These are phyloP conservation scores for Pseudohyphozyma bogoriensis DNA, from an alignment of 768 basidiomycete species.

Conservation along the genomic window DNA sequence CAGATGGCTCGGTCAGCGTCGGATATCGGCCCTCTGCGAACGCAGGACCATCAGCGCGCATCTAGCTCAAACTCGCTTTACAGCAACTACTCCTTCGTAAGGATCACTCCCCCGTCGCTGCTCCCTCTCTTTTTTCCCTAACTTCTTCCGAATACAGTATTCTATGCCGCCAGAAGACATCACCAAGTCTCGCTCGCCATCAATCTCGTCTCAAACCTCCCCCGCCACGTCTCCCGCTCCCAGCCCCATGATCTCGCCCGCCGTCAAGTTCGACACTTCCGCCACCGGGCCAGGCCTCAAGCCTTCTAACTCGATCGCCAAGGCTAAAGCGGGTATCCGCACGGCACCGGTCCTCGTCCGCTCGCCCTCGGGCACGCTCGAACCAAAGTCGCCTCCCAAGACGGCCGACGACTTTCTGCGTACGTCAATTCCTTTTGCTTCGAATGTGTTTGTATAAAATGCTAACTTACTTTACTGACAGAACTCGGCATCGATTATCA, in stretches of 20 bases:
- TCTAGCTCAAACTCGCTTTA: conserved; percentile 1
- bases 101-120: conserved; percentile 13
- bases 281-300: background rate
- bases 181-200: background rate
- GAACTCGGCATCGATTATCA: conserved; percentile 33
- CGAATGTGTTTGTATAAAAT: too few relatives aligned
- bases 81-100: conserved; percentile 16
- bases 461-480: background rate
- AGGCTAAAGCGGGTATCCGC: conserved; percentile 5
- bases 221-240: background rate
- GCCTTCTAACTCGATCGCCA: background rate
- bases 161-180: background rate
- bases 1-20: background rate
- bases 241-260: background rate
- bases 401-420: conserved; percentile 28
- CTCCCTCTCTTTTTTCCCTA: background rate
- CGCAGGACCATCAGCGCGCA: background rate
- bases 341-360: background rate
- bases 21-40: conserved; percentile 1
- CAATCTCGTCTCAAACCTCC: background rate
- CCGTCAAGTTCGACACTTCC: background rate
- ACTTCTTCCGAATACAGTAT: background rate
- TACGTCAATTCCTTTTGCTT: background rate
- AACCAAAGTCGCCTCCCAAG: too few relatives aligned
- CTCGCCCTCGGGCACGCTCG: background rate